These are phyloP conservation scores for Dacryopinax spathularia DNA, from an alignment of 768 basidiomycete species.

Conservation along the genomic window DNA sequence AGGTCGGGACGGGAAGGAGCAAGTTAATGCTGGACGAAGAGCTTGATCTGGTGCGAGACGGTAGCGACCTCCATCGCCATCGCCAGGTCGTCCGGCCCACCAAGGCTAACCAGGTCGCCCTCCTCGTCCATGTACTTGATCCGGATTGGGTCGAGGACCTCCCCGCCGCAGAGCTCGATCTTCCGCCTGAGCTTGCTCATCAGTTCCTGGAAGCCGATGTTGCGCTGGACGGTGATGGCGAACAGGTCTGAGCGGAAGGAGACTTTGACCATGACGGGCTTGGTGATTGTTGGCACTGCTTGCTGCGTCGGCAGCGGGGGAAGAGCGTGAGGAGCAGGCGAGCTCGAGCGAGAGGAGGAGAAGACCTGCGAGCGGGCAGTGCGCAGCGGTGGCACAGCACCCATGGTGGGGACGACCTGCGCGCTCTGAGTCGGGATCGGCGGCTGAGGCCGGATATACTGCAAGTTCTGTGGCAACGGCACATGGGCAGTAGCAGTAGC, in stretches of 20 bases:
- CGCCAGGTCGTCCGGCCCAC: constrained; percentile 83
- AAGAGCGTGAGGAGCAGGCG: not conserved
- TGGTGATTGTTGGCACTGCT: constrained; percentile 1
- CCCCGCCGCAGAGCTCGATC: constrained; percentile 78
- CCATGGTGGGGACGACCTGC: constrained; percentile 41
- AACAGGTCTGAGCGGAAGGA: constrained; percentile 93
- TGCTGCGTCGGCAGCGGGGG: not conserved
- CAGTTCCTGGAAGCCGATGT: constrained; percentile 66
- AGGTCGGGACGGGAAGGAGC: not conserved
- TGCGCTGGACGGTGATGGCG: constrained; percentile 73
- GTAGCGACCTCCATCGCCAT: constrained; percentile 61
- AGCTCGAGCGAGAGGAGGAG: constrained; percentile 18
- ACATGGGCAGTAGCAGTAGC: constrained; percentile 27
- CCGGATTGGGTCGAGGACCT: constrained; percentile 64
- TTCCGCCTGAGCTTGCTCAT: constrained; percentile 85
- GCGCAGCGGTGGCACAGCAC: constrained; percentile 30
- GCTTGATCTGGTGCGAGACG: not conserved
- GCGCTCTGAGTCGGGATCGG: constrained; percentile 83
- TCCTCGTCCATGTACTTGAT: constrained; percentile 89
- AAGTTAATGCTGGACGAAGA: not conserved
- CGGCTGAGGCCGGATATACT: constrained; percentile 46
- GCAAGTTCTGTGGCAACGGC: constrained; percentile 44
- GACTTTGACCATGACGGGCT: constrained; percentile 79
- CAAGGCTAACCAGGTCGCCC: constrained; percentile 75
- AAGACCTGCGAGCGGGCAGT: constrained; percentile 42